Base-by-base conservation (phyloP, 2,329 filamentous ascomycete species). In the Ophiobolus disseminans region DNA sequence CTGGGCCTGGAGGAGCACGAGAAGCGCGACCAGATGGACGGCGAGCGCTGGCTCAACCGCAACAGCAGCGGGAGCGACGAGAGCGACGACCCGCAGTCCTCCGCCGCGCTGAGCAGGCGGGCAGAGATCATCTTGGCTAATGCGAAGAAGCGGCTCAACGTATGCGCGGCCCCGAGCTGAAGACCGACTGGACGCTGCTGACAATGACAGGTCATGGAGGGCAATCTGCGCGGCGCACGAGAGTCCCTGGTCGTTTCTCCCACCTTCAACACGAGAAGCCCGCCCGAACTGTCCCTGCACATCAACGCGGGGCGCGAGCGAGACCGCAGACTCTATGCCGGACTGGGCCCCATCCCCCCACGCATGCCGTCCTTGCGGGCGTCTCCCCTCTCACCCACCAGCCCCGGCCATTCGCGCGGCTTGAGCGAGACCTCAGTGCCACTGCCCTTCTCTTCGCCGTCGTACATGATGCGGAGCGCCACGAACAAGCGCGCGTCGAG, bases 81-180 rank as follows among this genome's bases (percentile, higher is more conserved):
- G 22, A 76, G 82, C 3, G 83, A 86, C 47, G 83, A 88, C 45
- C 80, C 81, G 35, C 84, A 87, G 62, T 90, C 90, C 3, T 90
- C 89, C 39, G 86, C 82, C 45, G 58, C 64, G 25, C 50, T 69
- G 25, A 66, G 64, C 42, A 86, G 87, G 59, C 85, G 91, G 62
- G 92, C 92, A 1, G 92, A 97, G 69, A 81, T 92, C 66, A 97
- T 97, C 67, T 80, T 97, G 45, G 90, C 91, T 46, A 96, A 96
- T 74, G 93, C 93, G 23, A 97, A 97, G 76, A 87, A 86, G 70
- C 83, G 91, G 61, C 79, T 97, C 53, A 94, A 90, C 68, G 91
- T 95, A 80, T 72, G 89, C 48, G 40, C 34, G 9, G 38, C 40
- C 40, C 23, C 13, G 26, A 40, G 23, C 20, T 17, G 28, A 38